These are phyloP conservation scores for Sutorius australiensis DNA, from an alignment of 768 basidiomycete species.

Conservation along the genomic window DNA sequence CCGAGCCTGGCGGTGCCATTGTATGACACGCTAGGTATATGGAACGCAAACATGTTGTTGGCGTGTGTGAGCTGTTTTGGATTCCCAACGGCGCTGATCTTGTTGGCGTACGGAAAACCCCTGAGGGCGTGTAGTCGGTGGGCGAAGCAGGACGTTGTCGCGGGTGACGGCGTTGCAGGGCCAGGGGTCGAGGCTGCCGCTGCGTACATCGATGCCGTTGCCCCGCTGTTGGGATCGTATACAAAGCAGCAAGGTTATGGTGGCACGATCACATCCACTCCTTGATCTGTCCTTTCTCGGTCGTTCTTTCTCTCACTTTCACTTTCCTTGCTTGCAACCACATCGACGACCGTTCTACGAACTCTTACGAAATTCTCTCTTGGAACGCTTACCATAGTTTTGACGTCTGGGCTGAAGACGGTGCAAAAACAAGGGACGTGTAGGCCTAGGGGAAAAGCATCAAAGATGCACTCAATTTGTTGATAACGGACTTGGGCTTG, in stretches of 20 bases:
- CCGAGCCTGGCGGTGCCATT: slow-evolving; percentile 26
- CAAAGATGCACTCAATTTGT: too few species aligned
- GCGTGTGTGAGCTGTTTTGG: slow-evolving; percentile 25
- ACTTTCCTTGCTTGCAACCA: background rate
- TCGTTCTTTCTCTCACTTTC: background rate
- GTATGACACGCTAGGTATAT: slow-evolving; percentile 18
- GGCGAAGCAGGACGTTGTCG: slow-evolving; percentile 20
- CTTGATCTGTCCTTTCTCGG: background rate
- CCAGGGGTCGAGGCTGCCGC: background rate
- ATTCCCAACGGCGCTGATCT: slow-evolving; percentile 17
- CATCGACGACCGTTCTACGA: background rate
- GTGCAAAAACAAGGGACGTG: too few species aligned
- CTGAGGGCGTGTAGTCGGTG: slow-evolving; percentile 24
- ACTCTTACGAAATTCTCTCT: background rate
- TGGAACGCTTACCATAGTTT: background rate
- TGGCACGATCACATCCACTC: slow-evolving; percentile 2
- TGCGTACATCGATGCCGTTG: background rate
- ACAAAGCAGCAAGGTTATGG: slow-evolving; percentile 13
- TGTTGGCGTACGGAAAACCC: slow-evolving; percentile 21
- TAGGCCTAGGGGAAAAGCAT: background rate
- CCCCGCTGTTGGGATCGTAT: slow-evolving; percentile 16
- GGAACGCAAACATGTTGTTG: slow-evolving; percentile 15
- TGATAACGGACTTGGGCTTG: too few species aligned
- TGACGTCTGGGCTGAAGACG: background rate
- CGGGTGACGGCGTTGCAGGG: background rate